Evolutionary conservation across 2,329 filamentous ascomycete genomes (phyloP).

Genomic region (Phialophora tarda): DNA sequence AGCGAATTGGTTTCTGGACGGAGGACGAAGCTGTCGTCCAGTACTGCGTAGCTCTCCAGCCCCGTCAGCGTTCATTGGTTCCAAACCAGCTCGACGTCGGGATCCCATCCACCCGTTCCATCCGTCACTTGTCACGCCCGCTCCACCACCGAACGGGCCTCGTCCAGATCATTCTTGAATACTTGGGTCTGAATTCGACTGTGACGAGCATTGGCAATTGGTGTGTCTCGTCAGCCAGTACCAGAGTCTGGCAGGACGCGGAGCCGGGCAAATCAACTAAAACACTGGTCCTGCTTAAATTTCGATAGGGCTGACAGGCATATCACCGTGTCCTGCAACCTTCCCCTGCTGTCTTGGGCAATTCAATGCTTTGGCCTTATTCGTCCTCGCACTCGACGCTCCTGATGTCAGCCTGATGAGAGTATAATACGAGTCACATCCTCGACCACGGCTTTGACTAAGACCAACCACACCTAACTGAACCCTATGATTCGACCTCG

Average conservation of each 20-base stretch:
- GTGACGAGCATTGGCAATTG: neutral
- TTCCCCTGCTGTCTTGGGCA: neutral
- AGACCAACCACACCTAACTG: neutral
- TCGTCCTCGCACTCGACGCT: conserved; percentile 7
- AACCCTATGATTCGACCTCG: conserved; percentile 8
- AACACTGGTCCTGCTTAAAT: conserved; percentile 24
- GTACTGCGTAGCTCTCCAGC: neutral
- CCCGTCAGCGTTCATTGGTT: conserved; percentile 13
- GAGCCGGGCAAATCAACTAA: conserved; percentile 17
- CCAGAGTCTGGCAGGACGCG: neutral
- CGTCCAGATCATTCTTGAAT: conserved; percentile 9
- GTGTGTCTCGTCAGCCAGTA: conserved; percentile 19
- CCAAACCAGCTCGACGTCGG: conserved; percentile 22
- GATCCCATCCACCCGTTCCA: conserved; percentile 21
- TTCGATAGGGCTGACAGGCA: conserved; percentile 33
- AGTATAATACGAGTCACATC: conserved; percentile 11
- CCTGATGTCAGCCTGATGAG: conserved; percentile 27
- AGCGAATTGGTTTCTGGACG: neutral
- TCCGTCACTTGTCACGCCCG: conserved; percentile 18
- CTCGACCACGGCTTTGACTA: conserved; percentile 4
- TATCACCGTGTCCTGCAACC: conserved; percentile 23
- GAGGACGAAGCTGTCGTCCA: neutral
- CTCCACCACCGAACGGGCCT: conserved; percentile 15
- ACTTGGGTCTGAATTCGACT: neutral
- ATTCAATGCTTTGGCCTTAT: conserved; percentile 2